Evolutionary conservation across 2,329 filamentous ascomycete genomes (phyloP), one percentile per base, ranked within the genome.

Genomic region (Phialophora tarda): DNA sequence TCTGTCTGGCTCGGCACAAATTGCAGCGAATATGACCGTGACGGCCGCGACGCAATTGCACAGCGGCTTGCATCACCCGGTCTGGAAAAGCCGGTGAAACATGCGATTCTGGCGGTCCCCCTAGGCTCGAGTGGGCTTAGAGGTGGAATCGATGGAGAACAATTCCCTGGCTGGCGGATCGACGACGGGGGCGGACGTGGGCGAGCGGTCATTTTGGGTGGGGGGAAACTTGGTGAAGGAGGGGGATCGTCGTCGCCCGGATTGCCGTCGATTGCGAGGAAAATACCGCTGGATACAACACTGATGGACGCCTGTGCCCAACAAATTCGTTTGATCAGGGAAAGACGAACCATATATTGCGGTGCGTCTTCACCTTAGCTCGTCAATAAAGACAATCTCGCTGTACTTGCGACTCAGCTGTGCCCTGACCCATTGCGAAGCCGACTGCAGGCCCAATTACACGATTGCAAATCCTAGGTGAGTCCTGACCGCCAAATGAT

Each of bases 71-170:
- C 56, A 47, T n/a, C 38, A 32, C 47, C 48, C 24, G 23, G 48
- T 24, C 4, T 26, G 17, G 48, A 28, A 26, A 50, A 48, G 23
- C 51, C 53, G 61, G 61, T 24, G 44, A 60, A 61, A 38, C 28
- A 38, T 21, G 51, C 55, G 51, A 56, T 47, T 63, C 59, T 68
- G 63, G 54, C 55, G 65, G 65, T 65, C 62, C 66, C 38, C 57
- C 66, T 65, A 65, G 50, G 38, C 62, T 38, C n/a, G 21, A 44
- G 57, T 10, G n/a, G 57, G 53, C 47, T 24, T 59, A 59, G 64
- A 32, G 32, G 44, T 14, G 41, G n/a, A 32, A 51, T 47, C 11
- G 30, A 12, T 17, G 26, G 59, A 53, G 14, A 28, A 38, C 14
- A 4, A 24, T 34, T 38, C 24, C 24, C 30, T 61, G 58, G 58